Evolutionary conservation across 345 rosid genomes (phyloP), one percentile per base, ranked within the genome.

Genomic region (Pistacia atlantica): DNA sequence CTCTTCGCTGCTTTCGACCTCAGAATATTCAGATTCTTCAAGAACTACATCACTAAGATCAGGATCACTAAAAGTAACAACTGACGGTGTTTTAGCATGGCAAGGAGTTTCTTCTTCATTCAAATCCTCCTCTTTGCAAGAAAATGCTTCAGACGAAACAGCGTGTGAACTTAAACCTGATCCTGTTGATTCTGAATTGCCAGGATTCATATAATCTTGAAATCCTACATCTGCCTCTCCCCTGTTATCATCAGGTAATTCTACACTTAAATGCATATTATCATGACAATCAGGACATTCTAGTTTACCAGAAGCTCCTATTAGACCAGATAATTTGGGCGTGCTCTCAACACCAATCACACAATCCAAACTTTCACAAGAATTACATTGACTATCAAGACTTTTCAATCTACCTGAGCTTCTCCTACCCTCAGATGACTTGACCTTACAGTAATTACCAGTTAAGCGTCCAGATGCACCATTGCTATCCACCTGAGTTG

Each of bases 41-140:
- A 72, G 77, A 6, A 13, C 70, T 37, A 73, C 64, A 65, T 80
- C 87, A 35, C 56, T 80, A 16, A 83, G 73, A 73, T 83, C 86
- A 6, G 90, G 93, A 46, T 76, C 92, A 69, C 55, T 72, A 80
- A 92, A 96, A 78, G 84, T 89, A 72, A 93, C 97, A 59, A 20
- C 20, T 64, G 91, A 86, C 4, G 80, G 79, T 69, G 75, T 89
- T 75, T 67, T 83, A 45, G 62, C 81, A 79, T 87, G 90, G 60
- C 54, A 55, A 54, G 72, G 83, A 71, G 74, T 68, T 45, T 18
- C 83, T 69, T 71, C 77, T 42, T 70, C 79, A 1, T 42, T 9
- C 63, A 12, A 65, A 28, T 77, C 80, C 57, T 85, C 90, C 75
- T 80, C 89, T 61, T 65, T 67, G 70, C 75, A 73, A 14, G 85